Evolutionary conservation across 2,329 filamentous ascomycete species (phyloP), one percentile per base, ranked within the genome.

Genomic region (Nigrospora oryzae): DNA sequence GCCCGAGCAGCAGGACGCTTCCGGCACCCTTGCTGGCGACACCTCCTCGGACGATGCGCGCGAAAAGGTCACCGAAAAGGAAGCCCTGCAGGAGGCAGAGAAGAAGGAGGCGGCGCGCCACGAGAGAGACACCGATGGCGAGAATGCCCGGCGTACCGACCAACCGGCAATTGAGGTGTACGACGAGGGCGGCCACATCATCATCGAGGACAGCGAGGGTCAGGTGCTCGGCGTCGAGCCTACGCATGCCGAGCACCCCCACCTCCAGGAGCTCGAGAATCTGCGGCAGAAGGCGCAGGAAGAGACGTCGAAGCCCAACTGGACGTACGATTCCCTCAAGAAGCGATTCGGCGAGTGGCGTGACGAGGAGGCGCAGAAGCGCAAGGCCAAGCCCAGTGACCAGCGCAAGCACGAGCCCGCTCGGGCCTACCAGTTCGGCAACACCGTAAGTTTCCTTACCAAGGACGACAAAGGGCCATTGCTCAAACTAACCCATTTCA

Each of bases 161-260:
- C 51, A 43, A 4, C 40, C 49, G 11, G 49, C 52, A 7, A 62
- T 87, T 11, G 81, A 94, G 49, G 75, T 90, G 0, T 96, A 84
- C 53, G 79, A 90, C 51, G 89, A 96, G 65, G 89, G 90, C 2
- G 63, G 83, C 43, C 65, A 94, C 17, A 76, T 93, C 35, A 69
- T 96, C 7, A 80, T 94, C 45, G 91, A 97, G 63, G 86, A 95
- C 54, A 73, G 83, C 50, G 84, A 95, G 46, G 91, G 91, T 8
- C 90, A 96, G 44, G 90, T 96, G 3, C 61, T 96, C 6, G 79
- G 79, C 15, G 78, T 87, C 0, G 73, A 83, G 51, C 64, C 52
- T 14, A 53, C 67, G 32, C 58, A 69, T 49, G 65, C 63, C 10
- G 44, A 44, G 2, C 53, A 53, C 28, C 44, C 54, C 11, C 47